These are phyloP conservation scores for Flagelloscypha sp. DNA, from an alignment of 768 basidiomycete genomes.

Conservation along the genomic window DNA sequence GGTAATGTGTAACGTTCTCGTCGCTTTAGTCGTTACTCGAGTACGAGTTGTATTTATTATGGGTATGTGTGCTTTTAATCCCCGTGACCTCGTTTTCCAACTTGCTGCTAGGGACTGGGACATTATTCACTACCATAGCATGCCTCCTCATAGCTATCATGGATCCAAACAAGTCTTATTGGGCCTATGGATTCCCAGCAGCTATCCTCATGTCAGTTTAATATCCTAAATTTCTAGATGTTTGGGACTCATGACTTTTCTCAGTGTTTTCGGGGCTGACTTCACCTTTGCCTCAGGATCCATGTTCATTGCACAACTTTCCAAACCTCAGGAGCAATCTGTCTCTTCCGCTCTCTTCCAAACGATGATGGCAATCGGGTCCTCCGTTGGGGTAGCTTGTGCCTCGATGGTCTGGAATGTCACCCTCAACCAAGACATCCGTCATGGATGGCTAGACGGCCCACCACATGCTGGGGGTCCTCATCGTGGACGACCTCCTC, in stretches of 20 bases:
- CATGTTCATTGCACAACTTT: slow-evolving; percentile 64
- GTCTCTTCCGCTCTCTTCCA: slow-evolving; percentile 71
- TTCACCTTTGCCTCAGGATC: slow-evolving; percentile 70
- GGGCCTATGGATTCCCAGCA: slow-evolving; percentile 72
- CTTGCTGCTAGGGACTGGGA: slow-evolving; percentile 43
- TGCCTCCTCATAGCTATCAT: slow-evolving; percentile 65
- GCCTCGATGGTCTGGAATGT: no score
- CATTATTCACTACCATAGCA: slow-evolving; percentile 47
- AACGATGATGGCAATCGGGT: no score
- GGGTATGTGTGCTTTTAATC: slow-evolving; percentile 28
- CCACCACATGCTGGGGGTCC: no score
- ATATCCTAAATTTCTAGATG: no score
- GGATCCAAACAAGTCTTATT: slow-evolving; percentile 46
- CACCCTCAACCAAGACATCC: no score
- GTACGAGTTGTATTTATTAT: slow-evolving; percentile 50
- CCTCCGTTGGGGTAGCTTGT: no score
- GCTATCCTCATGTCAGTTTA: no score
- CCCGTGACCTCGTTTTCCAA: slow-evolving; percentile 7
- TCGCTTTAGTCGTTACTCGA: slow-evolving; percentile 49
- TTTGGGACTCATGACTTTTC: no score
- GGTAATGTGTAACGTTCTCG: slow-evolving; percentile 51
- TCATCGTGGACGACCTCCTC: no score
- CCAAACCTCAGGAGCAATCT: slow-evolving; percentile 63
- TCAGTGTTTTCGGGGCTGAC: slow-evolving; percentile 67
- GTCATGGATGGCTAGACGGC: no score